These are phyloP conservation scores for Amylocarpus encephaloides DNA, from an alignment of 2,329 filamentous ascomycete genomes.

Conservation along the genomic window DNA sequence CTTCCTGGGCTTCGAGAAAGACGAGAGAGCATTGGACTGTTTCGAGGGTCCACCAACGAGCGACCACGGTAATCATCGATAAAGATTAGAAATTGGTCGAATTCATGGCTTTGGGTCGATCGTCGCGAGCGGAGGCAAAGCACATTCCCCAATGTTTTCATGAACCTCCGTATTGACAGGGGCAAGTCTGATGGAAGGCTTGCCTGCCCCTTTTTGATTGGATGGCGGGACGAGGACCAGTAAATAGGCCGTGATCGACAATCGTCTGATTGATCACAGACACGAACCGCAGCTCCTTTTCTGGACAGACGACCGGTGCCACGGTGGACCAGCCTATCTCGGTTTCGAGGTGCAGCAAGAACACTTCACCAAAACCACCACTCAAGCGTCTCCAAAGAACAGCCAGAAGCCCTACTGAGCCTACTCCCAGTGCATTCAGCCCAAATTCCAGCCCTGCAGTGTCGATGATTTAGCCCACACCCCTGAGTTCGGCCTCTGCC, in stretches of 20 bases:
- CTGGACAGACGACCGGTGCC: conserved; percentile 7
- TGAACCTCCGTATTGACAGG: not conserved
- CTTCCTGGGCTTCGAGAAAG: not conserved
- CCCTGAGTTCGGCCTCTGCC: not conserved
- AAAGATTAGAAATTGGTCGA: not conserved
- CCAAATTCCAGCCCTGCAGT: conserved; percentile 1
- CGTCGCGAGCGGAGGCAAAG: not conserved
- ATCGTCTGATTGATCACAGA: conserved; percentile 12
- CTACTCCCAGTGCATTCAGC: conserved; percentile 3
- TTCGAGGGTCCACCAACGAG: not conserved
- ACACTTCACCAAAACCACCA: not conserved
- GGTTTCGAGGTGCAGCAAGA: conserved; percentile 11
- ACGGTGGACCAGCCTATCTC: conserved; percentile 11
- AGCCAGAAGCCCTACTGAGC: not conserved
- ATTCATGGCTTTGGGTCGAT: conserved; percentile 12
- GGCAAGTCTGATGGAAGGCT: not conserved
- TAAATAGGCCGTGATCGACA: not conserved
- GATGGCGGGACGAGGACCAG: conserved; percentile 3
- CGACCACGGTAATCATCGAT: not conserved
- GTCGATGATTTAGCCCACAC: conserved; percentile 5
- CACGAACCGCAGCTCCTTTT: conserved; percentile 9
- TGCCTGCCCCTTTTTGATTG: conserved; percentile 1
- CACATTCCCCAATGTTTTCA: not conserved
- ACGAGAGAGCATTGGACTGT: not conserved
- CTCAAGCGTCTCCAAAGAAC: too few relatives aligned